Base-by-base conservation (phyloP, 768 basidiomycete genomes). In the Lyophyllum shimeji region DNA sequence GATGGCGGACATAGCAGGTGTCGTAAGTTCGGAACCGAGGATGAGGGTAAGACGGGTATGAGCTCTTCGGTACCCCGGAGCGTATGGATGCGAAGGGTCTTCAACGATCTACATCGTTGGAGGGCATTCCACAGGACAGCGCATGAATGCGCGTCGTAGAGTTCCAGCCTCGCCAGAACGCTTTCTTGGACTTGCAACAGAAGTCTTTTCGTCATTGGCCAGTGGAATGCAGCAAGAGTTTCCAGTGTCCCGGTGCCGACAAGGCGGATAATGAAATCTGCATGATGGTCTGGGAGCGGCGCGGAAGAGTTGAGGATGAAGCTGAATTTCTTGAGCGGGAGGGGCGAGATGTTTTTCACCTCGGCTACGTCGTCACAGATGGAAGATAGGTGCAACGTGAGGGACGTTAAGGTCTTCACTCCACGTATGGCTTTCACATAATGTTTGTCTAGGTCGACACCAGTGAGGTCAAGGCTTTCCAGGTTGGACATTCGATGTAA, bases 401-500 rank as follows among this genome's bases (percentile, higher is more conserved):
- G 46, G 2, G 21, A 45, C 12, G 34, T 42, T 34, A 63, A 17
- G 46, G 25, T 18, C 23, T 52, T 56, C 42, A 60, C 5, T 29
- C 48, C 55, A 27, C 58, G 46, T 2, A 64, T 52, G 1, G 49
- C 52, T 49, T 60, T 60, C n/a, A 62, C 18, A 17, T 62, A 44
- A 18, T 37, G 44, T 20, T 40, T 21, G 44, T 52, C 34, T 12
- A 64, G 39, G 23, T n/a, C 13, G 11, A 58, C 53, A 15, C 20
- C 12, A 0, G 9, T 24, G n/a, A 64, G 18, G 8, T 13, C 15
- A 21, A 64, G 29, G 7, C 45, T 24, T 12, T 53, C 53, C 17
- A 64, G 45, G 44, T 62, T 64, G 6, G 63, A 49, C 60, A 64
- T 60, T n/a, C 49, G 43, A 27, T 29, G 43, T 2, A 64, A 18